Evolutionary conservation across 2,329 filamentous ascomycete species (phyloP).

Genomic region (Exophiala spinifera): DNA sequence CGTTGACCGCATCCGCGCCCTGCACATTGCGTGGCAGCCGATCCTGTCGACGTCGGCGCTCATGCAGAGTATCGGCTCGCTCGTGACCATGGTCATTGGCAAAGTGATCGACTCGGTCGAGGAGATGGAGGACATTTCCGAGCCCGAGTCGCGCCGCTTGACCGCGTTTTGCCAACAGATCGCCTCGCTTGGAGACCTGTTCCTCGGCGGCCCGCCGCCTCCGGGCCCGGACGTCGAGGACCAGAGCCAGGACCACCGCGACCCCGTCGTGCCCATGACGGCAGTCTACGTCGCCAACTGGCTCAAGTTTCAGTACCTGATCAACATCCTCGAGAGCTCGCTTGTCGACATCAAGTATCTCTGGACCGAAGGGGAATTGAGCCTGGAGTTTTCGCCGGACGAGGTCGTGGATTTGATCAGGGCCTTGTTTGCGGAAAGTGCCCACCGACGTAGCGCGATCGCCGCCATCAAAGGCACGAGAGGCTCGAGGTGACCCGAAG

Average conservation of each 20-base stretch:
- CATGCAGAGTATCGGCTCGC: conserved; percentile 59
- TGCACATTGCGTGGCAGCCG: conserved; percentile 56
- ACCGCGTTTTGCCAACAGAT: conserved; percentile 56
- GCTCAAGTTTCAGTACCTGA: conserved; percentile 64
- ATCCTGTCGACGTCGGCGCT: conserved; percentile 59
- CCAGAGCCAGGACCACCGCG: conserved; percentile 28
- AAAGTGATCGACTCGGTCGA: conserved; percentile 62
- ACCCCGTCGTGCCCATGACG: conserved; percentile 50
- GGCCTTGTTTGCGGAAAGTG: conserved; percentile 62
- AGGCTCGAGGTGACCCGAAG: conserved; percentile 7
- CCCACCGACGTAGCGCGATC: conserved; percentile 57
- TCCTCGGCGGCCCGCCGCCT: conserved; percentile 45
- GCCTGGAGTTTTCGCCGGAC: conserved; percentile 58
- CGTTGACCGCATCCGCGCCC: conserved; percentile 55
- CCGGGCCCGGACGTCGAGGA: conserved; percentile 26
- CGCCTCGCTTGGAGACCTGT: conserved; percentile 55
- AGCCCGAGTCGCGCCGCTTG: conserved; percentile 60
- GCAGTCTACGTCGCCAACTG: conserved; percentile 61
- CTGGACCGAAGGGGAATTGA: conserved; percentile 63
- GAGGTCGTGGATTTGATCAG: conserved; percentile 63
- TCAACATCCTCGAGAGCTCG: conserved; percentile 61
- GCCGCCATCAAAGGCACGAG: conserved; percentile 32
- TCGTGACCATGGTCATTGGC: conserved; percentile 55
- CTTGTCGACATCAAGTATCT: conserved; percentile 64
- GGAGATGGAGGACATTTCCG: conserved; percentile 62